A percentile compares a stretch with the other conserved stretches of the same genome.
Conservation (phyloP, 345 rosid genomes). For the Abelmoschus esculentus region DNA sequence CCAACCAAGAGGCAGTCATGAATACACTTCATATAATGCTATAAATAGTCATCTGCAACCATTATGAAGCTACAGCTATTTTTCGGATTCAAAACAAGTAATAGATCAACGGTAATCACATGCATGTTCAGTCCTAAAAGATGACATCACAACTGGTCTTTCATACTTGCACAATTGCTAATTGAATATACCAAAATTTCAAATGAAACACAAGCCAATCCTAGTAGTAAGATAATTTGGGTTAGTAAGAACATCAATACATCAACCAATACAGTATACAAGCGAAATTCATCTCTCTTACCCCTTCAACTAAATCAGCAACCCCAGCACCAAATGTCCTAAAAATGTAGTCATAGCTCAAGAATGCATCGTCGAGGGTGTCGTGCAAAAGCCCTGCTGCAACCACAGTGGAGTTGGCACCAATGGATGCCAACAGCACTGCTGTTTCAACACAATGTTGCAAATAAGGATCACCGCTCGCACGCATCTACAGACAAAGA, state of each 20-base stretch:
- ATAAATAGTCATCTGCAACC: neutral
- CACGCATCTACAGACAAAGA: slow-evolving; percentile 62
- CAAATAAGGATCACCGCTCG: slow-evolving; percentile 89
- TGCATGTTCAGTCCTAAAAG: neutral
- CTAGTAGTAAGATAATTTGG: neutral
- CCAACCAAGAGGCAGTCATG: neutral
- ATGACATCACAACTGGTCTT: neutral
- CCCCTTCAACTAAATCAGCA: slow-evolving; percentile 95
- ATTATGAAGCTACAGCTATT: neutral
- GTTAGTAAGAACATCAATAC: neutral
- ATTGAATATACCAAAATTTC: neutral
- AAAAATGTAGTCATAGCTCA: slow-evolving; percentile 57
- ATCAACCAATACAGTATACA: neutral
- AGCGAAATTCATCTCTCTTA: slow-evolving; percentile 23
- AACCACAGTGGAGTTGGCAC: slow-evolving; percentile 77
- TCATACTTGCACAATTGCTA: neutral
- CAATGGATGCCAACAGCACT: slow-evolving; percentile 59
- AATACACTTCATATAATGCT: neutral
- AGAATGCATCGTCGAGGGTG: slow-evolving; percentile 75
- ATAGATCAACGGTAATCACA: neutral
- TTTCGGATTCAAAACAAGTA: neutral
- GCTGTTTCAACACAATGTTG: slow-evolving; percentile 97
- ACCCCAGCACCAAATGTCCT: slow-evolving; percentile 77
- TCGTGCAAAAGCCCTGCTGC: slow-evolving; percentile 96
- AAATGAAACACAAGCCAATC: neutral